These are phyloP conservation scores for Ganoderma boninense DNA, from an alignment of 1,284 basidiomycete genomes.

Conservation along the genomic window DNA sequence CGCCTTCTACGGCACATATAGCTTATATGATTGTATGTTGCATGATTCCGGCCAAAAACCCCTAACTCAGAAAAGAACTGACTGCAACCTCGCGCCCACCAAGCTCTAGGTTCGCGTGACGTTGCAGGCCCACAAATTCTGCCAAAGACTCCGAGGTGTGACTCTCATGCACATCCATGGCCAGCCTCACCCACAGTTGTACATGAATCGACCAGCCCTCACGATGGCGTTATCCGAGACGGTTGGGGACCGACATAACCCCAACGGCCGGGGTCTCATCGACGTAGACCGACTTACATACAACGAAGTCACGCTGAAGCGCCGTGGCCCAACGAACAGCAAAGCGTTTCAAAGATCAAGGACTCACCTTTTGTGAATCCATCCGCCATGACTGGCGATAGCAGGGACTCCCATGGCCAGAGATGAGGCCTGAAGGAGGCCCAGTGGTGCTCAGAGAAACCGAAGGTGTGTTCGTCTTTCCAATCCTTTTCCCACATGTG, in stretches of 20 bases:
- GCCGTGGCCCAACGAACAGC: not conserved
- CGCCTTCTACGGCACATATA: not conserved
- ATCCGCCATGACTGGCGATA: not conserved
- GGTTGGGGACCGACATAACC: not conserved
- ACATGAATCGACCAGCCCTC: not conserved
- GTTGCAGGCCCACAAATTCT: slow-evolving; percentile 1
- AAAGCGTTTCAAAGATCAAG: not conserved
- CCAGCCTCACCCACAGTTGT: not conserved
- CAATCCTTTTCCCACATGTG: not conserved
- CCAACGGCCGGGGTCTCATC: not conserved
- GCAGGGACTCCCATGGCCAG: not conserved
- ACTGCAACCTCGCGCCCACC: not conserved
- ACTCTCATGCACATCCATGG: not conserved
- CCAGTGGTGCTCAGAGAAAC: not conserved
- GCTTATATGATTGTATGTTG: not conserved
- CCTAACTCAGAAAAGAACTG: not conserved
- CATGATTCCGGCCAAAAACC: not conserved
- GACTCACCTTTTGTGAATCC: not conserved
- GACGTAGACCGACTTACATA: too few species aligned
- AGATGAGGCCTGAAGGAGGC: not conserved
- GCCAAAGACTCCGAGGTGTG: not conserved
- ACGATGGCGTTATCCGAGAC: not conserved
- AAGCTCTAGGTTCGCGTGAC: not conserved
- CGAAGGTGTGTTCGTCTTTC: not conserved
- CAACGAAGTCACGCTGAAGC: not conserved